A percentile compares a stretch with the other conserved stretches of the same genome.
phyloP scores from a whole-genome alignment of 345 rosid genomes.

The Tarenaya hassleriana region DNA sequence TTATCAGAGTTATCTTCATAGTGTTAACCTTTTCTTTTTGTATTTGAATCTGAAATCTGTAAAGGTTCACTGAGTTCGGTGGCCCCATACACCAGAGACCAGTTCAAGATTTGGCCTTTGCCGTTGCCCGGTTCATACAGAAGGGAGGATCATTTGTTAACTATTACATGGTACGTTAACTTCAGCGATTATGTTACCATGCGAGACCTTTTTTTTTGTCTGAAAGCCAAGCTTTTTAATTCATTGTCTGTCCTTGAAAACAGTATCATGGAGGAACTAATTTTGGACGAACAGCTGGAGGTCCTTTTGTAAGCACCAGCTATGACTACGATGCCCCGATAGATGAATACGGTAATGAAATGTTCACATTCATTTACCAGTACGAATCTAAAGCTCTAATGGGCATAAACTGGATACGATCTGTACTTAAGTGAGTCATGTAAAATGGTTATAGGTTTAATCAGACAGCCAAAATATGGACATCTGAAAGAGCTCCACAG shows the following conservation, averaged over 20 bases:
- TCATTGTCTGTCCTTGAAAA: conserved; percentile 25
- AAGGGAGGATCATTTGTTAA: conserved; percentile 97
- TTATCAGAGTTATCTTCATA: conserved; percentile 14
- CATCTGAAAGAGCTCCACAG: conserved; percentile 95
- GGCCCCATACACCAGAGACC: conserved; percentile 91
- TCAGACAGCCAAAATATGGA: conserved; percentile 93
- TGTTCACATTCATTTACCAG: background rate
- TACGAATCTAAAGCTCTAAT: background rate
- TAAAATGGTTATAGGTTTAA: conserved; percentile 50
- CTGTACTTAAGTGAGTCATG: conserved; percentile 19
- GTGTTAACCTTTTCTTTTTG: conserved; percentile 3
- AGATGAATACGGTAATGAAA: conserved; percentile 87
- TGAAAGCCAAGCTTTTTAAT: background rate
- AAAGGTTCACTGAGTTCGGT: conserved; percentile 93
- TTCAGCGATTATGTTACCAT: background rate
- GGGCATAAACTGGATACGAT: conserved; percentile 1
- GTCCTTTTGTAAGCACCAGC: conserved; percentile 95
- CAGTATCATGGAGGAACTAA: conserved; percentile 99
- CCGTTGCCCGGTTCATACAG: conserved; percentile 88
- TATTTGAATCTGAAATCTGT: conserved; percentile 8
- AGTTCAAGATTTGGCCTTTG: conserved; percentile 95
- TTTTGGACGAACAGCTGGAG: conserved; percentile 97
- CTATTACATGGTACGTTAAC: conserved; percentile 75
- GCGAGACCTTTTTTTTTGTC: conserved; percentile 1
- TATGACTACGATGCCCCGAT: conserved; percentile 96